Evolutionary conservation across 2,329 filamentous ascomycete species (phyloP).

Genomic region (Aspergillus puulaauensis): DNA sequence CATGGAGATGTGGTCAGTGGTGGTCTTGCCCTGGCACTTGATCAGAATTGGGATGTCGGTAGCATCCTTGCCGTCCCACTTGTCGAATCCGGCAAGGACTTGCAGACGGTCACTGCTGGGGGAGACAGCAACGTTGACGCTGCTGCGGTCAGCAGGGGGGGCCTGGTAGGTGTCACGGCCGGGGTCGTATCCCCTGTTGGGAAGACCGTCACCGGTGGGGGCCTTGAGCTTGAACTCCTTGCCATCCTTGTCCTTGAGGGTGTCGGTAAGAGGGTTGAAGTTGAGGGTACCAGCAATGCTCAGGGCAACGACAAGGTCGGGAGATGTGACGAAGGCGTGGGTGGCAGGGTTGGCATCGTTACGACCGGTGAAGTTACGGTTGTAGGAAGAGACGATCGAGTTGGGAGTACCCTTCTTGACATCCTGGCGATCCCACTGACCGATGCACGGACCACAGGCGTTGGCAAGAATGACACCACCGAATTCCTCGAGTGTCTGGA

Average conservation of each 20-base stretch:
- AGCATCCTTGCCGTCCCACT: constrained; percentile 93
- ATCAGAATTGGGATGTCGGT: constrained; percentile 84
- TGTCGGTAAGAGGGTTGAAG: constrained; percentile 95
- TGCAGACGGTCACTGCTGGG: constrained; percentile 93
- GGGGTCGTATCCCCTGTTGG: constrained; percentile 79
- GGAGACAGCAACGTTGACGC: constrained; percentile 77
- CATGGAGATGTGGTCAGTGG: constrained; percentile 97
- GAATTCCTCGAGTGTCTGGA: constrained; percentile 93
- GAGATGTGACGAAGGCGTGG: constrained; percentile 89
- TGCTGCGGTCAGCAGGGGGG: constrained; percentile 74
- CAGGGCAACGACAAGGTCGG: constrained; percentile 84
- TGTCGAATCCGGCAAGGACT: constrained; percentile 77
- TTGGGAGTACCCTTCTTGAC: constrained; percentile 95
- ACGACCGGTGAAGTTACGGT: constrained; percentile 99
- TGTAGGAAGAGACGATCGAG: constrained; percentile 98
- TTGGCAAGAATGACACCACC: constrained; percentile 94
- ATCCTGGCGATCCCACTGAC: constrained; percentile 91
- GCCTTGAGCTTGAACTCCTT: constrained; percentile 88
- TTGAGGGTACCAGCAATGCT: constrained; percentile 78
- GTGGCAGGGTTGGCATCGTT: constrained; percentile 96
- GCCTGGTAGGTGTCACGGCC: constrained; percentile 95
- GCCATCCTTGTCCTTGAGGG: constrained; percentile 89
- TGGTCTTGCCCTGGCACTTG: constrained; percentile 95
- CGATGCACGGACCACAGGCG: constrained; percentile 89
- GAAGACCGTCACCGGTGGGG: constrained; percentile 79